Conservation (phyloP, 2,329 filamentous ascomycete species). For the Arthrinium phaeospermum region DNA sequence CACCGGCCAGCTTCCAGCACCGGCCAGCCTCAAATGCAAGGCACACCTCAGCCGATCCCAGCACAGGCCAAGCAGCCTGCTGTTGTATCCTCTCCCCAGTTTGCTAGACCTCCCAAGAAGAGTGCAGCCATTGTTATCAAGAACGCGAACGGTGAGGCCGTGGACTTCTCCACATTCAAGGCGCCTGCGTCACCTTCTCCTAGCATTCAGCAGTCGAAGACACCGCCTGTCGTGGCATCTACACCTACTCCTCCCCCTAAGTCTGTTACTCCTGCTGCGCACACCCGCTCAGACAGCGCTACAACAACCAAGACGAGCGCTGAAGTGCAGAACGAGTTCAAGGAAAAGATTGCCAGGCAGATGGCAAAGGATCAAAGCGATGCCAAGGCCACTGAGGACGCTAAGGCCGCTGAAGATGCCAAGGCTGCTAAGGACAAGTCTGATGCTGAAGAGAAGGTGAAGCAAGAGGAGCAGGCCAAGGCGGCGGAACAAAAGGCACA, state of each 20-base stretch:
- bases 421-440: slow-evolving; percentile 28
- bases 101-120: slow-evolving; percentile 62
- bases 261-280: slow-evolving; percentile 64
- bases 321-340: slow-evolving; percentile 83
- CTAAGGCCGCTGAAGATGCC: slow-evolving; percentile 27
- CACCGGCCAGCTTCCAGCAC: slow-evolving; percentile 68
- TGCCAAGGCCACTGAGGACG: slow-evolving; percentile 32
- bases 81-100: slow-evolving; percentile 50
- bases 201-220: slow-evolving; percentile 62
- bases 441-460: slow-evolving; percentile 41
- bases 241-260: slow-evolving; percentile 83
- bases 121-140: slow-evolving; percentile 84
- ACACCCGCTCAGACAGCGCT: slow-evolving; percentile 75
- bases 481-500: slow-evolving; percentile 38
- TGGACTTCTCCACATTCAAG: slow-evolving; percentile 70
- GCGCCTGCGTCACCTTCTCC: slow-evolving; percentile 63
- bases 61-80: slow-evolving; percentile 56
- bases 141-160: slow-evolving; percentile 77
- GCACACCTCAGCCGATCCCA: slow-evolving; percentile 66
- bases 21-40: slow-evolving; percentile 64
- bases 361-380: slow-evolving; percentile 45
- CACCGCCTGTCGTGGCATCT: slow-evolving; percentile 74
- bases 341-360: slow-evolving; percentile 75
- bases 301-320: slow-evolving; percentile 73
- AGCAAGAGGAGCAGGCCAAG: slow-evolving; percentile 35